Evolutionary conservation across 768 basidiomycete genomes (phyloP), one percentile per base, ranked within the genome.

Genomic region (Wakefieldia striispora): DNA sequence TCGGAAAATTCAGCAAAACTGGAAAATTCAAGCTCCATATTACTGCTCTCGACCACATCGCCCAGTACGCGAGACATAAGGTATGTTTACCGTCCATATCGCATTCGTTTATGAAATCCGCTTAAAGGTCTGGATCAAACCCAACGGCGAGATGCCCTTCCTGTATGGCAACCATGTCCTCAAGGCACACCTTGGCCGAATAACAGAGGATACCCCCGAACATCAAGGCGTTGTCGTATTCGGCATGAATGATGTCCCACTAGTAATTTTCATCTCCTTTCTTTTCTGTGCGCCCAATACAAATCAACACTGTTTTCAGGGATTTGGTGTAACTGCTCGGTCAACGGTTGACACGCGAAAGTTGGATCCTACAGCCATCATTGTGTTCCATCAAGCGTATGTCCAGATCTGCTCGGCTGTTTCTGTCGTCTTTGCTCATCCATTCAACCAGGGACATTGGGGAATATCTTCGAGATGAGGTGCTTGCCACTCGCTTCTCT

Each of bases 81-180:
- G 97, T 93, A 53, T 46, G 73, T 49, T 33, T 40, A 10, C 53
- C 29, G 13, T n/a, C 47, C 42, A 33, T 40, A n/a, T 10, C 24
- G 17, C 5, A 29, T 35, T 26, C 40, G 33, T 49, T 20, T 42
- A 45, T 50, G 16, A 52, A 27, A 3, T 23, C 27, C 17, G 16
- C 3, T 19, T 10, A 4, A 51, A 97, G 95, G 82, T 98, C 16
- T 99, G 97, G 97, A 93, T 99, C 67, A 99, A 99, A 70, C 87
- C 95, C 21, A 95, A 98, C 57, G 97, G 97, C 63, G 97, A 99
- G 72, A 95, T 99, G 87, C 97, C 97, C 1, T 99, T 95, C 78
- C 73, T 99, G 33, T 99, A 99, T 63, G 97, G 97, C 49, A 99
- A 99, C 65, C 95, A 99, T 72, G 86, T 98, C 51, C 82, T 97